These are phyloP conservation scores for Vicia faba DNA, from an alignment of 306 rosid genomes.

Conservation along the genomic window DNA sequence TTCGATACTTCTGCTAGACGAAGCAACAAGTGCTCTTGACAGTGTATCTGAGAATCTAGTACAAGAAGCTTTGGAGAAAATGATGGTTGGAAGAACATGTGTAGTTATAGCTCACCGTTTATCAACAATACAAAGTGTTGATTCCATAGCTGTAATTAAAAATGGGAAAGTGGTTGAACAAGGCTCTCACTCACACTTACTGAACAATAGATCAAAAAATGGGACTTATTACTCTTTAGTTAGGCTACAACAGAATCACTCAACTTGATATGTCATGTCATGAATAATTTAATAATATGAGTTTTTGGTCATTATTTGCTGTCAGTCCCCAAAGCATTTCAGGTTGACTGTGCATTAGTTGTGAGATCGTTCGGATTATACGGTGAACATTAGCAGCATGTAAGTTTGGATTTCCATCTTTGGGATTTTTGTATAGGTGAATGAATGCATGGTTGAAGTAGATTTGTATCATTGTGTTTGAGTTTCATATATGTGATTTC, in stretches of 20 bases:
- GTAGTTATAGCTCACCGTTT: slow-evolving; percentile 73
- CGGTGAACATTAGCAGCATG: background rate
- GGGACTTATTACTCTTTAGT: slow-evolving; percentile 65
- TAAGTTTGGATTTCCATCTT: background rate
- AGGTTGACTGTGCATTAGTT: no score
- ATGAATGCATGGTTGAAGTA: background rate
- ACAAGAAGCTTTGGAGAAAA: slow-evolving; percentile 74
- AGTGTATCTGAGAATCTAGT: slow-evolving; percentile 71
- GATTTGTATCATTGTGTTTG: no score
- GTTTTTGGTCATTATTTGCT: slow-evolving; percentile 5
- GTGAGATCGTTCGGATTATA: no score
- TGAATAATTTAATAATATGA: background rate
- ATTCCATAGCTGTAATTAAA: slow-evolving; percentile 61
- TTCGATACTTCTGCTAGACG: slow-evolving; percentile 69
- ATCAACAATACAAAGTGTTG: slow-evolving; percentile 68
- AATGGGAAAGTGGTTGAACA: slow-evolving; percentile 65
- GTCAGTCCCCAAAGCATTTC: no score
- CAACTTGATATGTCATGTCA: slow-evolving; percentile 18
- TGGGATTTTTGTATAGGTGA: background rate
- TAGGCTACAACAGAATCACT: slow-evolving; percentile 53
- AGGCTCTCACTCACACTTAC: slow-evolving; percentile 59
- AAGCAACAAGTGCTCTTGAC: slow-evolving; percentile 83
- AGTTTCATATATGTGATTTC: no score
- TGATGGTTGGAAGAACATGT: slow-evolving; percentile 81
- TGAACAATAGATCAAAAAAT: slow-evolving; percentile 41